phyloP scores from a whole-genome alignment of 179 eudicot genomes.

The Pouteria campechiana region DNA sequence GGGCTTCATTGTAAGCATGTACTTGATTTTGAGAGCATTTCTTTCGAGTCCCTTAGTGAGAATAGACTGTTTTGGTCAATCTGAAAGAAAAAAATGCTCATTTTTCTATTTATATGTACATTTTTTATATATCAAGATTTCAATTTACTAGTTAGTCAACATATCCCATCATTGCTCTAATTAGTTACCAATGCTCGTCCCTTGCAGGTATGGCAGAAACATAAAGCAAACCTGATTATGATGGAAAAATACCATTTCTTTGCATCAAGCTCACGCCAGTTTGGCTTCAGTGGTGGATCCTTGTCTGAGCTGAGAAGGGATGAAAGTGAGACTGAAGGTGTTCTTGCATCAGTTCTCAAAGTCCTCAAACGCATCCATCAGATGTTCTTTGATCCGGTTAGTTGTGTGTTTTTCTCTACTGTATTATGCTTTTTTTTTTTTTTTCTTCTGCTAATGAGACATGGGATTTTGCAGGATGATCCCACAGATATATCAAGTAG shows the following conservation, averaged over 20 bases:
- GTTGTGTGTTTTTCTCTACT: slow-evolving; percentile 1
- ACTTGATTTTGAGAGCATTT: too few species aligned
- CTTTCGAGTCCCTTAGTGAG: too few species aligned
- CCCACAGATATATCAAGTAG: too few species aligned
- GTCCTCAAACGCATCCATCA: slow-evolving; percentile 56
- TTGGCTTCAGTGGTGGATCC: slow-evolving; percentile 44
- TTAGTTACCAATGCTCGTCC: too few species aligned
- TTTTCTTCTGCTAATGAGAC: neutral
- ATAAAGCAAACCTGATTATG: slow-evolving; percentile 71
- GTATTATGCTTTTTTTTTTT: neutral
- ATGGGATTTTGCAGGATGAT: too few species aligned
- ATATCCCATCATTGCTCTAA: too few species aligned
- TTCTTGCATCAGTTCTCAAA: slow-evolving; percentile 62
- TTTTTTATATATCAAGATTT: too few species aligned
- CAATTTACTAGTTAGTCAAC: too few species aligned
- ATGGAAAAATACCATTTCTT: slow-evolving; percentile 96
- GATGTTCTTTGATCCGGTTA: slow-evolving; percentile 62
- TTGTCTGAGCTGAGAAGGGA: slow-evolving; percentile 65
- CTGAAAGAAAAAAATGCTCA: too few species aligned
- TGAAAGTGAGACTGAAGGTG: slow-evolving; percentile 84
- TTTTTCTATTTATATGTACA: too few species aligned
- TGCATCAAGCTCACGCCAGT: slow-evolving; percentile 71
- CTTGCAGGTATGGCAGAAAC: slow-evolving; percentile 90
- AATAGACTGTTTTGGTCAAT: too few species aligned
- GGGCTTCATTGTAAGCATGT: too few species aligned